These are phyloP conservation scores for Jimgerdemannia lactiflua DNA, from an alignment of 192 early-diverging fungal genomes.

Conservation along the genomic window DNA sequence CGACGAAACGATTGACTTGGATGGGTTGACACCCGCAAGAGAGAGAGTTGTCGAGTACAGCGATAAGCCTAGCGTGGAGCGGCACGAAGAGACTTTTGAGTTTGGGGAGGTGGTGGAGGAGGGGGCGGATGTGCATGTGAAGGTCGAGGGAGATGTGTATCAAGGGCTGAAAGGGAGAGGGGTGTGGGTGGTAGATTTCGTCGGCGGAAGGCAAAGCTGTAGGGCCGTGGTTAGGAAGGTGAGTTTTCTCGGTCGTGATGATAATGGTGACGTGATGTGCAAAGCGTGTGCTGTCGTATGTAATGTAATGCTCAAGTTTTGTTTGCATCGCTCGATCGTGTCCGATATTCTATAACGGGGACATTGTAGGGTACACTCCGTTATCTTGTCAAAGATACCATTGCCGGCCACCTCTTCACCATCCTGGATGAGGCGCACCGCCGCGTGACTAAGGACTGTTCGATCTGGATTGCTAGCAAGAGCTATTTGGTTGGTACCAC, in stretches of 20 bases:
- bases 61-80: slow-evolving; percentile 7
- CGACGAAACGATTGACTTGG: slow-evolving; percentile 22
- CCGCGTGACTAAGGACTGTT: slow-evolving; percentile 14
- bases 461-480: slow-evolving; percentile 32
- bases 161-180: slow-evolving; percentile 31
- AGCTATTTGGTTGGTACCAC: slow-evolving; percentile 35
- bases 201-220: slow-evolving; percentile 37
- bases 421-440: slow-evolving; percentile 37
- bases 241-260: not conserved
- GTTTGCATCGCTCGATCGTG: too few relatives aligned
- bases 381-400: slow-evolving; percentile 34
- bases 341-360: too few relatives aligned
- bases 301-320: too few relatives aligned
- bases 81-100: slow-evolving; percentile 20
- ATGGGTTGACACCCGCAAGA: slow-evolving; percentile 46
- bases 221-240: slow-evolving; percentile 41
- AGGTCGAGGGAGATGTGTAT: not conserved
- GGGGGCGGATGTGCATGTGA: slow-evolving; percentile 19
- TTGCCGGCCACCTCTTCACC: slow-evolving; percentile 39
- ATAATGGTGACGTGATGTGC: too few relatives aligned
- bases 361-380: slow-evolving; percentile 36
- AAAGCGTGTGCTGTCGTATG: too few relatives aligned
- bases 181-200: slow-evolving; percentile 45
- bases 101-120: slow-evolving; percentile 25
- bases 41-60: slow-evolving; percentile 20